Percentiles rank a stretch among this genome's conserved stretches.
Evolutionary conservation across 164 flowering plant species (phyloP).

Genomic region (Magnolia kwangsiensis): DNA sequence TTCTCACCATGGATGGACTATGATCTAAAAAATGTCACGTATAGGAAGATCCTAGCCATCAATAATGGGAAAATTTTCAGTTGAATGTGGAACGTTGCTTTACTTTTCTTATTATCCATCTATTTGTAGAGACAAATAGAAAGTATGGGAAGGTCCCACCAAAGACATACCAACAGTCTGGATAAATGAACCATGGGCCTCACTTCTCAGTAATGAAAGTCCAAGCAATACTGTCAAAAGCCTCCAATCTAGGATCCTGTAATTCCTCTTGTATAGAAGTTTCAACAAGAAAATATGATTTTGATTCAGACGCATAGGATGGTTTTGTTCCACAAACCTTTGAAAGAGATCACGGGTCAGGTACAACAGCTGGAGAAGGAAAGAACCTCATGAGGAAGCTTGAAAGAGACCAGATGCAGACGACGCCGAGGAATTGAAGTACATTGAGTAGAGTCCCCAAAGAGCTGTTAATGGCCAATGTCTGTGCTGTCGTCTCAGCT

Average conservation of each 20-base stretch:
- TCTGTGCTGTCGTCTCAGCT: slow-evolving; percentile 87
- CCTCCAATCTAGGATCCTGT: not conserved
- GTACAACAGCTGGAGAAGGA: slow-evolving; percentile 39
- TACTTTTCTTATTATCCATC: not conserved
- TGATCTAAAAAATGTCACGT: not conserved
- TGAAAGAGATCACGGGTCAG: slow-evolving; percentile 26
- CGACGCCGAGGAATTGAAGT: slow-evolving; percentile 82
- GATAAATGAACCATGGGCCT: not conserved
- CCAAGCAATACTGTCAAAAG: too few species aligned
- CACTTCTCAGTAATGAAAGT: not conserved
- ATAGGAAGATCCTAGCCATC: not conserved
- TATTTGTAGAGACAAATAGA: not conserved
- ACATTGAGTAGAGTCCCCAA: slow-evolving; percentile 76
- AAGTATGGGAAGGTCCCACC: not conserved
- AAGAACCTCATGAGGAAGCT: slow-evolving; percentile 79
- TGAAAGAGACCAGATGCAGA: slow-evolving; percentile 95
- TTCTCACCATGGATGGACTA: not conserved
- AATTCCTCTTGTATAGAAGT: not conserved
- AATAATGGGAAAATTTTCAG: not conserved
- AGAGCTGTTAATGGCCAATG: slow-evolving; percentile 78
- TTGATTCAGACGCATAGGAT: not conserved
- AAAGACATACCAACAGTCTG: not conserved
- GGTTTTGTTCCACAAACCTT: slow-evolving; percentile 4
- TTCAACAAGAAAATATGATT: too few species aligned
- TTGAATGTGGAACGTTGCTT: not conserved